These are phyloP conservation scores for Malassezia sp. DNA, from an alignment of 1,284 basidiomycete genomes.

Conservation along the genomic window DNA sequence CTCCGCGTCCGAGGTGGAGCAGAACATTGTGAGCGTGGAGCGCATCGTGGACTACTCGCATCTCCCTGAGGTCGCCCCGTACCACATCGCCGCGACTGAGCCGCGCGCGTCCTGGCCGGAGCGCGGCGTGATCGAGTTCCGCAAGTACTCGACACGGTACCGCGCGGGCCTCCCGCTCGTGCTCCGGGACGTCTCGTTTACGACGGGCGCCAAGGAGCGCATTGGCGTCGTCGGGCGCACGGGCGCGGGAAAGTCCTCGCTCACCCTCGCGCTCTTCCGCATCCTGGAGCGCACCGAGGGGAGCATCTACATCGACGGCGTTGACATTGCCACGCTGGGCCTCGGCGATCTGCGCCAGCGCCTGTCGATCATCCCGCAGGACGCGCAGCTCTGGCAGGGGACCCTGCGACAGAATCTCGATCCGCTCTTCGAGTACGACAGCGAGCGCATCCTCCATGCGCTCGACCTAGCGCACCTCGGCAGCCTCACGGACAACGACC, in stretches of 20 bases:
- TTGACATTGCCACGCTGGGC: slow-evolving; percentile 72
- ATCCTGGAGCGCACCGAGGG: slow-evolving; percentile 62
- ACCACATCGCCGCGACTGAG: slow-evolving; percentile 33
- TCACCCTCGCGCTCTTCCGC: slow-evolving; percentile 52
- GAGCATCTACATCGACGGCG: slow-evolving; percentile 67
- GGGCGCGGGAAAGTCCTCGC: slow-evolving; percentile 80
- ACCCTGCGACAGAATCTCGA: slow-evolving; percentile 74
- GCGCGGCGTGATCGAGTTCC: slow-evolving; percentile 64
- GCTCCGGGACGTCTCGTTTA: slow-evolving; percentile 62
- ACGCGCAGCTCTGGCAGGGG: slow-evolving; percentile 70
- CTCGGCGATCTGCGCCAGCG: slow-evolving; percentile 56
- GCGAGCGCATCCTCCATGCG: slow-evolving; percentile 65
- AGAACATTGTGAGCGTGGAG: slow-evolving; percentile 70
- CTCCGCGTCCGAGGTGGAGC: slow-evolving; percentile 78
- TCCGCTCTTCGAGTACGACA: slow-evolving; percentile 61
- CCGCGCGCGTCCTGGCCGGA: slow-evolving; percentile 59
- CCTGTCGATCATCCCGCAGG: slow-evolving; percentile 73
- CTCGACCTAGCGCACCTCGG: slow-evolving; percentile 62
- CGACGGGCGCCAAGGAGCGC: slow-evolving; percentile 60
- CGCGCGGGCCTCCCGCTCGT: slow-evolving; percentile 67
- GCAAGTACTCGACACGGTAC: slow-evolving; percentile 71
- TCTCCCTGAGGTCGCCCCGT: slow-evolving; percentile 65
- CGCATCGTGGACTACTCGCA: slow-evolving; percentile 57
- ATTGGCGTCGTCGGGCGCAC: slow-evolving; percentile 62
- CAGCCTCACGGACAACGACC: slow-evolving; percentile 60